Evolutionary conservation across 2,329 filamentous ascomycete species (phyloP), one percentile per base, ranked within the genome.

Genomic region (Cucurbitaria berberidis): DNA sequence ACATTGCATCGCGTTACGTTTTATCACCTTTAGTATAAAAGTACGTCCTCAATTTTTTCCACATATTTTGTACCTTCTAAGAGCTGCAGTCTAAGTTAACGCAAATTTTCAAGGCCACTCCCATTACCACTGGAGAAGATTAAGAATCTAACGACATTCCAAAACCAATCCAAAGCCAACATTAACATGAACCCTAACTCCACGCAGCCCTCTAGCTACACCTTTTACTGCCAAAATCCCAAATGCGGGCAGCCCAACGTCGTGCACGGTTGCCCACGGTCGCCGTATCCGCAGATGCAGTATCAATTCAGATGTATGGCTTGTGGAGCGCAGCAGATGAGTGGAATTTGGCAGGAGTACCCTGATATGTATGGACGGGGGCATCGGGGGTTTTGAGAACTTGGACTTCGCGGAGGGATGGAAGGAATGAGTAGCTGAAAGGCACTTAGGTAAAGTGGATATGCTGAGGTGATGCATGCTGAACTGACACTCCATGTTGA

Each of bases 341-440:
- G 44, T 5, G 53, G 48, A 2, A 47, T 21, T 21, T 55, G 53
- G 48, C 52, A 51, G 44, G 53, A 55, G 48, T 51, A 45, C 16
- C 26, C 38, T 13, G 40, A 42, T 18, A 24, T 15, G 8, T 35
- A 43, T 3, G 35, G 40, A 11, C 15, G 32, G 3, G 35, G 39
- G 9, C 11, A 49, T 41, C 29, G 22, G 13, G 46, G 46, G 13
- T 42, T 43, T 1, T 40, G 9, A 35, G 30, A 8, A 34, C 8
- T 16, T 34, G 4, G 15, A 3, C 10, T n/a, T 5, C 15, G 2
- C 13, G 13, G 13, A n/a, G 30, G 5, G 13, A 16, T n/a, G 13
- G 30, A 16, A 34, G 13, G 26, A 36, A 15, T 43, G n/a, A 6
- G n/a, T 18, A 13, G 16, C 9, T 15, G 24, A 5, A 8, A 5